Conservation (phyloP, 2,329 filamentous ascomycete genomes). For the Hypoxylon sp. region DNA sequence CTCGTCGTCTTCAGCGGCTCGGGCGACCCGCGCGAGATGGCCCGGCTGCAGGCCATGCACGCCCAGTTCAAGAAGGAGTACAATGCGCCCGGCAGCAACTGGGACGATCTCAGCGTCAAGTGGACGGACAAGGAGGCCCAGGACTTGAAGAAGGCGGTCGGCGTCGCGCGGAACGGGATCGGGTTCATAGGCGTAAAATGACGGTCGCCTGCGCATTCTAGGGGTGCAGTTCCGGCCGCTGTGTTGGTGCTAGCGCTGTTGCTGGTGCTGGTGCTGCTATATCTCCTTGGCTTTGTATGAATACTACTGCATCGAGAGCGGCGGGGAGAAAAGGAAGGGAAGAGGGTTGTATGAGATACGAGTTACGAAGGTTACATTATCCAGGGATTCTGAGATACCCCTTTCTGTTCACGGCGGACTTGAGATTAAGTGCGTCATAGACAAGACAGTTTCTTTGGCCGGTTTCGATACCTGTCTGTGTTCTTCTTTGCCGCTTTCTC, state of each 20-base stretch:
- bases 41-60: slow-evolving; percentile 66
- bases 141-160: slow-evolving; percentile 64
- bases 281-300: background rate
- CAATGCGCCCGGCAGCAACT: slow-evolving; percentile 68
- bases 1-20: slow-evolving; percentile 72
- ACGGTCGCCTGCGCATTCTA: slow-evolving; percentile 1
- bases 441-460: background rate
- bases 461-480: background rate
- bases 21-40: slow-evolving; percentile 73
- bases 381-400: slow-evolving; percentile 34
- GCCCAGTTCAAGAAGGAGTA: slow-evolving; percentile 69
- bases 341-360: slow-evolving; percentile 24
- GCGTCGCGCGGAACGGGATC: slow-evolving; percentile 66
- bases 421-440: slow-evolving; percentile 3
- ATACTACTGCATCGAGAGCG: background rate
- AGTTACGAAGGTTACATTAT: slow-evolving; percentile 26
- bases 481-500: background rate
- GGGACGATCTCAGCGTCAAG: slow-evolving; percentile 71
- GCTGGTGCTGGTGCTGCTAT: too few relatives aligned
- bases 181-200: slow-evolving; percentile 72
- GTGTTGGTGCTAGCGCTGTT: too few relatives aligned
- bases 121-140: slow-evolving; percentile 75
- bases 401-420: slow-evolving; percentile 18
- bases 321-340: background rate
- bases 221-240: background rate